A percentile compares a stretch with the other conserved stretches of the same genome.
These are phyloP conservation scores for Candida sanyaensis DNA, from an alignment of 1,139 yeast genomes.

Conservation along the genomic window DNA sequence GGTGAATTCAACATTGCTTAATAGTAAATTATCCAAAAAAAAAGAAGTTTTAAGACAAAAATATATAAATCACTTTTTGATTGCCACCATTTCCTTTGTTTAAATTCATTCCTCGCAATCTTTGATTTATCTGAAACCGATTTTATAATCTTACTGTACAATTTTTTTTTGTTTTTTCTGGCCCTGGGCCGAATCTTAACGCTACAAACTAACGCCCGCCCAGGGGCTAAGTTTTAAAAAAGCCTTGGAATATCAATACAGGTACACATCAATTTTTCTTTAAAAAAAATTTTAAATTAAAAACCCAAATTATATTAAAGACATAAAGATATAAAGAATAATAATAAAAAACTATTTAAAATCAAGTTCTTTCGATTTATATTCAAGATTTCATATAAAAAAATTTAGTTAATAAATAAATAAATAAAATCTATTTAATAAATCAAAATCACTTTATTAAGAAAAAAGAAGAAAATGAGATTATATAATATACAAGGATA, in stretches of 20 bases:
- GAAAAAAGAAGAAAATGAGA: conserved; percentile 6
- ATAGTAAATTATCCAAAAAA: neutral
- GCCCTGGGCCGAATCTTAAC: too few relatives aligned
- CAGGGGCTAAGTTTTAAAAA: neutral
- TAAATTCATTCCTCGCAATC: too few relatives aligned
- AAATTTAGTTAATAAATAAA: neutral
- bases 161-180: too few relatives aligned
- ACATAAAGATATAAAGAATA: neutral
- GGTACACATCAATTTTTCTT: too few relatives aligned
- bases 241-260: too few relatives aligned
- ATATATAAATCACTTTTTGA: too few relatives aligned
- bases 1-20: neutral
- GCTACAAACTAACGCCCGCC: neutral
- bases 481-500: conserved; percentile 9
- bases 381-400: neutral
- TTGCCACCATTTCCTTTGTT: too few relatives aligned
- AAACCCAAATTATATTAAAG: neutral
- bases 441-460: neutral
- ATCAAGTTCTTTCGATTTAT: conserved; percentile 1
- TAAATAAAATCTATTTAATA: conserved; percentile 1
- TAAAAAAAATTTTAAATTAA: neutral
- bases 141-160: too few relatives aligned
- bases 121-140: too few relatives aligned
- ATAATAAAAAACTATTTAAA: neutral
- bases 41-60: neutral